Evolutionary conservation across 2,329 filamentous ascomycete genomes (phyloP), one percentile per base, ranked within the genome.

Genomic region (Sporothrix mexicana): DNA sequence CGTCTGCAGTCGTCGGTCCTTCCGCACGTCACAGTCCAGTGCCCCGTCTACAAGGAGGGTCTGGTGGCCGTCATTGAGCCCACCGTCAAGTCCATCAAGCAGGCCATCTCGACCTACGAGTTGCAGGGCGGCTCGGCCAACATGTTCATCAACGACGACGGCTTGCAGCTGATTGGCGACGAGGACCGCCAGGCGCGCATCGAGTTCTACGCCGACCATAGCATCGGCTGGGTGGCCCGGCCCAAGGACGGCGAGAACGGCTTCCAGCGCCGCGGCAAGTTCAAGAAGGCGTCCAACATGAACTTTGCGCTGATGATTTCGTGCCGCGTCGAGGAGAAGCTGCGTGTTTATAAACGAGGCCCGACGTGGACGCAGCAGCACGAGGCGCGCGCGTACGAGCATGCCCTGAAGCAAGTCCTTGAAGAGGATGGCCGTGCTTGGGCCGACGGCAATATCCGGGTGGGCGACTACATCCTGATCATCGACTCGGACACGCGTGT

Each of bases 41-140:
- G 93, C 80, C 93, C 93, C 4, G 92, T 97, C 0, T 97, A 96
- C 84, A 96, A 95, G 80, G 93, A 97, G 80, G 93, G 93, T 76
- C 85, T 97, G 2, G 83, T 83, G 49, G 88, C 85, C 74, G 93
- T 97, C 80, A 94, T 95, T 77, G 87, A 86, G 23, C 93, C 93
- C 8, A 95, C 93, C 0, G 88, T 95, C 77, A 90, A 89, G 78
- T 94, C 92, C 1, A 87, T 95, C 81, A 94, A 94, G 82, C 87
- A 91, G 77, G 91, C 91, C 75, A 93, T 93, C 79, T 91, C 90
- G 45, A 93, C 90, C 0, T 94, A 93, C 78, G 92, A 93, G 79
- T 84, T 93, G 20, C 91, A 93, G 78, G 92, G 92, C 75, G 92
- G 92, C n/a, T 92, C 91, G 8, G 91, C 91, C 75, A 93, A 93